A percentile compares a stretch with the other conserved stretches of the same genome.
phyloP scores from a whole-genome alignment of 179 eudicot species.

The Silene noctiflora region DNA sequence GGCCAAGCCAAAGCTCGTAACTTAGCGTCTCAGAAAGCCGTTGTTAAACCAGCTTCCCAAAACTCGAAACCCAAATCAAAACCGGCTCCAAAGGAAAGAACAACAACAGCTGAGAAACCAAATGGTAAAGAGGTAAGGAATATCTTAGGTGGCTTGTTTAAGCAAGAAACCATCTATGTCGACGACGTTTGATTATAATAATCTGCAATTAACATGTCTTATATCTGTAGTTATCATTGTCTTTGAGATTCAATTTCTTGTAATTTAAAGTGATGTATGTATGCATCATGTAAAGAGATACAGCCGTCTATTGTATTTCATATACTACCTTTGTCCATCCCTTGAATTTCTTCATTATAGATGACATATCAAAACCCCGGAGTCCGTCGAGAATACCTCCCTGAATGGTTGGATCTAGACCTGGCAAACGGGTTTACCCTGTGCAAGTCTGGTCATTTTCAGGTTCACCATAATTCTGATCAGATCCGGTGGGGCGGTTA shows the following conservation, averaged over 20 bases:
- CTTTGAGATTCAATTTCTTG: constrained; percentile 15
- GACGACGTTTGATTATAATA: constrained; percentile 49
- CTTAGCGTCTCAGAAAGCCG: constrained; percentile 61
- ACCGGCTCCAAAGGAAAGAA: constrained; percentile 15
- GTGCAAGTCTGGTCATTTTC: too few relatives aligned
- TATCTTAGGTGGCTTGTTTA: constrained; percentile 83
- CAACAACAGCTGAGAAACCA: constrained; percentile 36
- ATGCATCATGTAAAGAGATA: constrained; percentile 17
- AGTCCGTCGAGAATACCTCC: too few relatives aligned
- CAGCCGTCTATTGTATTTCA: not conserved
- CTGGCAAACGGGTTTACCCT: too few relatives aligned
- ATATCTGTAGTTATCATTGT: constrained; percentile 3
- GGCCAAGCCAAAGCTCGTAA: constrained; percentile 85
- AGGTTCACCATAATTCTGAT: too few relatives aligned
- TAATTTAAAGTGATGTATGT: constrained; percentile 13
- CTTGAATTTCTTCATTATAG: not conserved
- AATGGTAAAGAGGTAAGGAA: constrained; percentile 51
- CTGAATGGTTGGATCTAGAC: too few relatives aligned
- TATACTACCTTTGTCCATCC: not conserved
- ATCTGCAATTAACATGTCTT: not conserved
- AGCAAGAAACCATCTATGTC: constrained; percentile 90
- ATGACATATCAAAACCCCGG: not conserved
- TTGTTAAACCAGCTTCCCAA: constrained; percentile 37
- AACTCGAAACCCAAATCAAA: constrained; percentile 26
- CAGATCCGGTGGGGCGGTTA: too few relatives aligned